phyloP scores from a whole-genome alignment of 371 early-diverging fungal genomes.

The Homolaphlyctis polyrhiza region DNA sequence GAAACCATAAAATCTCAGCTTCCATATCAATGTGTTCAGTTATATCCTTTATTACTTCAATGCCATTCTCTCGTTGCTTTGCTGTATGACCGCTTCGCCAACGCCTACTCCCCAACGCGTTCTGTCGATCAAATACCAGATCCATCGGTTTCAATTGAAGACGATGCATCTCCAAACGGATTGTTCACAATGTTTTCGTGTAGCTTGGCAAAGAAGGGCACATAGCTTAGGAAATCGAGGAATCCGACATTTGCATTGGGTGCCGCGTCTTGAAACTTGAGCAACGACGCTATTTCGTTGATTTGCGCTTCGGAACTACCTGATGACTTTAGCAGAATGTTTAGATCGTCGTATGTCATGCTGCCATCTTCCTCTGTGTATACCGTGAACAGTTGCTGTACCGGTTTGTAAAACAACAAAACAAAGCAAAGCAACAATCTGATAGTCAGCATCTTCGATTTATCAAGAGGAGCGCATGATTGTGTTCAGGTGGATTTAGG shows the following conservation, averaged over 20 bases:
- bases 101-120: too few species aligned
- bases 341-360: constrained; percentile 19
- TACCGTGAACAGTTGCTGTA: constrained; percentile 12
- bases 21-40: too few species aligned
- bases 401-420: background rate
- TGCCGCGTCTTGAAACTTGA: constrained; percentile 10
- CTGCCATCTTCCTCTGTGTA: constrained; percentile 14
- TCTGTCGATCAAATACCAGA: too few species aligned
- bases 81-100: too few species aligned
- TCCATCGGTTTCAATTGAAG: too few species aligned
- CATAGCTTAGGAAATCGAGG: constrained; percentile 18
- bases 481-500: too few species aligned
- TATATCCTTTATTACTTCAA: too few species aligned
- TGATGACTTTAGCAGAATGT: constrained; percentile 15
- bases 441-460: background rate
- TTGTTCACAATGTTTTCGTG: constrained; percentile 17
- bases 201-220: constrained; percentile 16
- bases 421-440: background rate
- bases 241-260: constrained; percentile 12
- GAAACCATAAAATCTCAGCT: too few species aligned
- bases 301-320: constrained; percentile 8
- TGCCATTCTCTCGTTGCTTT: too few species aligned
- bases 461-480: background rate
- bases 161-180: constrained; percentile 9
- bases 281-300: constrained; percentile 9